Base-by-base conservation (phyloP, 2,329 filamentous ascomycete genomes). In the Biscogniauxia sp. region DNA sequence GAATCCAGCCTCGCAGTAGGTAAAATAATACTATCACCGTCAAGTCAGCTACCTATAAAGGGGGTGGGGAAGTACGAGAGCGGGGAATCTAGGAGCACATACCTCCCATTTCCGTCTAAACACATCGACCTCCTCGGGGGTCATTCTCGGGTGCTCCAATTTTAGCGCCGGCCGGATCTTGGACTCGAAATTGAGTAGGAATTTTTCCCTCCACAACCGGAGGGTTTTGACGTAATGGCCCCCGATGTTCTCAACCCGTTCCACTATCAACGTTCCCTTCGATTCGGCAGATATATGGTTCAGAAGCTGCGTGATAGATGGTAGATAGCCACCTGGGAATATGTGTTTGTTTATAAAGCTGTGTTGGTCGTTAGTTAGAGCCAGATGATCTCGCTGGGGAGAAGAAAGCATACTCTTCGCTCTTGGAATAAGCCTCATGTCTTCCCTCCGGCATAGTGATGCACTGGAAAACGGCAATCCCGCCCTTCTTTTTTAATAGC, bases 291-390 rank as follows among this genome's bases (percentile, higher is more conserved):
- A 82, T 64, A 92, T 88, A 37, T 87, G 81, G 55, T 80, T 77
- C 23, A 88, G 74, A 19, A 88, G 75, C 65, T 87, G 82, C 15
- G 79, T 83, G 32, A 80, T 79, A 2, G 82, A 83, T 0, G 85
- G 85, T 6, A 92, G 77, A 69, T 92, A 88, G 0, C 89, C 90
- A n/a, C 89, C 89, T 0, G 89, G 90, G 74, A 93, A 92, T 58
- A 92, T 92, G 74, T 92, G 91, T 63, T 87, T 86, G 60, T 88
- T 84, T 70, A 92, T 91, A 74, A 92, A 92, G 70, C 80, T 82
- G 60, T 3, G 37, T 19, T 23, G 1, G 17, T 51, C 28, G 51
- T 60, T 32, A 60, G 58, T 50, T 45, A 45, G 2, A 17, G 37
- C 11, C 11, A 53, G 23, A 26, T 45, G 28, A 52, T 23, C 6